Base-by-base conservation (phyloP, 495 filamentous ascomycete genomes). In the Podospora tetraspora region DNA sequence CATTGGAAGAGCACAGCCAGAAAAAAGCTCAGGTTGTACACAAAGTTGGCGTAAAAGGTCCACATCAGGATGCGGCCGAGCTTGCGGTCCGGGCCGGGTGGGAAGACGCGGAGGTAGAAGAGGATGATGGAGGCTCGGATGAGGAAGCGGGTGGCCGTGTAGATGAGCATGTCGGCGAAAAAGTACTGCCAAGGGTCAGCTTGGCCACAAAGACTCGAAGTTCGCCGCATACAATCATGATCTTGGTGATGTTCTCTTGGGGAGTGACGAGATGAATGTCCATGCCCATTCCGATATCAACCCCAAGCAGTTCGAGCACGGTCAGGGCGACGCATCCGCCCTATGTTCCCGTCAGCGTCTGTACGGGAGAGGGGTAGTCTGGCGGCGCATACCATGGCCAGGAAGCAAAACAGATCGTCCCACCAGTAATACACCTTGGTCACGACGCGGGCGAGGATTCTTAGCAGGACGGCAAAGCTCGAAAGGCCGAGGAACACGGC, bases 81-180 rank as follows among this genome's bases (percentile, higher is more conserved):
- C 37, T 71, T 73, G 57, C 66, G 70, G 19, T 68, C 52, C 60
- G 62, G 23, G 30, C 69, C 29, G 8, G 64, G 32, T 9, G 79
- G 80, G 66, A 86, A 84, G 59, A 85, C 79, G 52, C 83, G 82
- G 9, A 86, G 74, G 74, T 83, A 84, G 71, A 85, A 80, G 69
- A 85, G 74, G 19, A 85, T 78, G 69, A 86, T 80, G 12, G 81
- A 83, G 56, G 81, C 71, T 29, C 83, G 83, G 29, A 80, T 74
- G 23, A 80, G 64, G 71, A 75, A 78, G 34, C 80, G 74, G 3
- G 78, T 72, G 16, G 70, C 62, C 21, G 78, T 76, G 72, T 84
- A 84, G 59, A 81, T 63, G 21, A 80, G 52, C 72, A 77, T 77
- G 13, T 71, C 59, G 62, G 29, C 56, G 63, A 69, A 75, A 58